These are phyloP conservation scores for Sisymbrium altissimum DNA, from an alignment of 345 rosid species.

Conservation along the genomic window DNA sequence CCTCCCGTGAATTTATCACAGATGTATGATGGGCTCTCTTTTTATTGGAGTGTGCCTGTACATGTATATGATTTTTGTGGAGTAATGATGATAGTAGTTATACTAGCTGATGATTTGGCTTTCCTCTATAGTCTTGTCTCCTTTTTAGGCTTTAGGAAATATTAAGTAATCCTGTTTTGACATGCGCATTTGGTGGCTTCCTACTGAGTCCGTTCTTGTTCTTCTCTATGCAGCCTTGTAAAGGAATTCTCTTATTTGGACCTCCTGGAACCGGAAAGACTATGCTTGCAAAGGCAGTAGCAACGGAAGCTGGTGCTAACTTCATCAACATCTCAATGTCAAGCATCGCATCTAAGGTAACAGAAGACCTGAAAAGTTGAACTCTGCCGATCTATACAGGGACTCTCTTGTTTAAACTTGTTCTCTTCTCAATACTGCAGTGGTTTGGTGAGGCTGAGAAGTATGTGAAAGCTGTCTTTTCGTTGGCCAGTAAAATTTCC, in stretches of 20 bases:
- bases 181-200: background rate
- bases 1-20: background rate
- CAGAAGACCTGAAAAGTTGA: background rate
- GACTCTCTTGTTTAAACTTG: background rate
- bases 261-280: constrained; percentile 99
- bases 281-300: constrained; percentile 95
- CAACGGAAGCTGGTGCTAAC: constrained; percentile 98
- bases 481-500: constrained; percentile 83
- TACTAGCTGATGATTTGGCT: background rate
- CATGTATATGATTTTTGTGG: background rate
- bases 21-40: background rate
- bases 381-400: background rate
- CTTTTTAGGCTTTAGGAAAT: background rate
- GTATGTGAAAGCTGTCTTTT: constrained; percentile 86
- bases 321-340: constrained; percentile 91
- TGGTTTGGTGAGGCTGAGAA: constrained; percentile 98
- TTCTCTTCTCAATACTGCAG: constrained; percentile 41
- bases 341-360: constrained; percentile 85
- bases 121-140: background rate
- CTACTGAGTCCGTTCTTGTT: constrained; percentile 2
- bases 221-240: constrained; percentile 66
- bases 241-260: constrained; percentile 89
- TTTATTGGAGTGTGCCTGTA: background rate
- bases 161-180: background rate
- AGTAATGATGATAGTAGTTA: background rate